Evolutionary conservation across 768 basidiomycete genomes (phyloP).

Genomic region (Clitopilus hobsonii): DNA sequence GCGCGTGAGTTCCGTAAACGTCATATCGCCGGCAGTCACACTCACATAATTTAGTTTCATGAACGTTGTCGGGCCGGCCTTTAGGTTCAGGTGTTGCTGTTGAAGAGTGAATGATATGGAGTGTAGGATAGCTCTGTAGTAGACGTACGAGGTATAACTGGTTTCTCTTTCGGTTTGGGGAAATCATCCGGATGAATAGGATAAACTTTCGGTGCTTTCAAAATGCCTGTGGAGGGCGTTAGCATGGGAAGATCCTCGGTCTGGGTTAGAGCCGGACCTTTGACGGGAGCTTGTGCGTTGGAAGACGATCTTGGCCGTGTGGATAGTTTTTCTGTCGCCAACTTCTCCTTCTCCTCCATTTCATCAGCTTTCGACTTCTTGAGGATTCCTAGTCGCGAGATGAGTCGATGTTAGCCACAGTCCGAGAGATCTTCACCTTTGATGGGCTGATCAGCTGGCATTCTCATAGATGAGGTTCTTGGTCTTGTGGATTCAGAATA

Average conservation of each 20-base stretch:
- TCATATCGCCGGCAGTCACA: not conserved
- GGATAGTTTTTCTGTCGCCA: not conserved
- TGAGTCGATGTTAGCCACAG: not conserved
- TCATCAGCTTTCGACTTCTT: not conserved
- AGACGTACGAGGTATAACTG: conserved; percentile 9
- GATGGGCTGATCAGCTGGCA: not conserved
- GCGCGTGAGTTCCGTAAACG: not conserved
- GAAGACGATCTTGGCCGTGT: conserved; percentile 3
- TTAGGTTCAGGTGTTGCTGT: conserved; percentile 6
- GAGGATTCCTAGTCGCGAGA: not conserved
- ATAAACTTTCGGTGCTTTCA: conserved; percentile 8
- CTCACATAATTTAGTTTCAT: conserved; percentile 8
- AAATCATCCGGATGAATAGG: conserved; percentile 3
- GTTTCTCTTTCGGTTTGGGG: conserved; percentile 4
- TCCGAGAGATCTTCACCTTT: not conserved
- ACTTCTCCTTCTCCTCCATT: not conserved
- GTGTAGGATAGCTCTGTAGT: not conserved
- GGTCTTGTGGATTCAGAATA: not conserved
- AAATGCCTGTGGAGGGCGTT: conserved; percentile 4
- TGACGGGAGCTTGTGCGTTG: not conserved
- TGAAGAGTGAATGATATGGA: not conserved
- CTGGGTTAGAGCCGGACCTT: not conserved
- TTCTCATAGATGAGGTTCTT: conserved; percentile 1
- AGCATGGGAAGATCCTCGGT: not conserved
- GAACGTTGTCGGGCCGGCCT: conserved; percentile 8